Conservation (phyloP, 2,329 filamentous ascomycete species). For the Teratosphaeria epicoccoides region DNA sequence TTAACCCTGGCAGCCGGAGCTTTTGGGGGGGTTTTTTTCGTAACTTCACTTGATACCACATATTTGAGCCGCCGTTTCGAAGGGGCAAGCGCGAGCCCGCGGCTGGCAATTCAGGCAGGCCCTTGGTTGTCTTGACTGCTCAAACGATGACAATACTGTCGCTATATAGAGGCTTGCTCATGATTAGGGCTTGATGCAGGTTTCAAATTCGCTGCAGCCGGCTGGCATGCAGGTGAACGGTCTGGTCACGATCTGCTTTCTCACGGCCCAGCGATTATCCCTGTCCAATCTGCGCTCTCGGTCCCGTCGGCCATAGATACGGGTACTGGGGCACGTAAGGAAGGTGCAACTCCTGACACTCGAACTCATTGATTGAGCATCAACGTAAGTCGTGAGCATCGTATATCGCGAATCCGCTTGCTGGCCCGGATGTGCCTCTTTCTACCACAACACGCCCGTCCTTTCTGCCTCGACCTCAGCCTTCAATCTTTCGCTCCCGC, state of each 20-base stretch:
- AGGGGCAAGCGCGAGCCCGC: neutral
- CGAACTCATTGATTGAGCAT: too few relatives aligned
- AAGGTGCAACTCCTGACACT: too few relatives aligned
- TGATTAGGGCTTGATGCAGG: neutral
- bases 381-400: too few relatives aligned
- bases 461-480: too few relatives aligned
- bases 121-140: neutral
- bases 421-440: too few relatives aligned
- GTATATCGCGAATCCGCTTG: too few relatives aligned
- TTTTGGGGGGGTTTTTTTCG: neutral
- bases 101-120: neutral
- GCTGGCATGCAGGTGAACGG: neutral
- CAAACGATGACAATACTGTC: conserved; percentile 1
- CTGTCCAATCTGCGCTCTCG: too few relatives aligned
- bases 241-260: neutral
- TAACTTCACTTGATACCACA: neutral
- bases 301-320: too few relatives aligned
- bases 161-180: neutral
- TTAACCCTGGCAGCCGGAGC: neutral
- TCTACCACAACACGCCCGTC: too few relatives aligned
- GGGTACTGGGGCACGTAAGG: too few relatives aligned
- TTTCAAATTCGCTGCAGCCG: neutral
- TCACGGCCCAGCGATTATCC: neutral
- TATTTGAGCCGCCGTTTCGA: neutral
- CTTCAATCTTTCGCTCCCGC: too few relatives aligned